These are phyloP conservation scores for Cercospora janseana DNA, from an alignment of 2,329 filamentous ascomycete genomes.

Conservation along the genomic window DNA sequence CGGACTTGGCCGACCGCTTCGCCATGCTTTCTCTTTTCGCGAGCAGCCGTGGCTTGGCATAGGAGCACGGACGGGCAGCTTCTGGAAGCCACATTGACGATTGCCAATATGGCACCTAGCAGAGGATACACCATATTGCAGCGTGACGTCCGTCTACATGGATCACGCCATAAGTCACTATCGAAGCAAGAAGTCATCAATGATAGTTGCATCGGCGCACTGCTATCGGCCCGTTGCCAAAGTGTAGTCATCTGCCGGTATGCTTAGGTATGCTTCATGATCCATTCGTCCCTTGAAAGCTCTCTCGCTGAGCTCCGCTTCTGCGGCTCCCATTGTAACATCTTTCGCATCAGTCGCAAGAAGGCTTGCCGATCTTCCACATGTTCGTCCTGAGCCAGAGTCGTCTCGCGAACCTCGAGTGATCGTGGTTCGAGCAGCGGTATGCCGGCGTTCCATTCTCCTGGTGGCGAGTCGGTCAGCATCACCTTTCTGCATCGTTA, in stretches of 20 bases:
- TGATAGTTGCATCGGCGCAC: no score
- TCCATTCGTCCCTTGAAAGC: constrained; percentile 40
- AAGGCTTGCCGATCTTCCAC: constrained; percentile 37
- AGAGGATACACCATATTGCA: no score
- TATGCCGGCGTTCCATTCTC: neutral
- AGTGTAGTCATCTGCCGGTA: no score
- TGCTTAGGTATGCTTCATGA: neutral
- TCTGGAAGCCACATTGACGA: no score
- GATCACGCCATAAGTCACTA: no score
- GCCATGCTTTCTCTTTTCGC: no score
- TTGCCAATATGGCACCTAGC: no score
- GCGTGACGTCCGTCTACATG: no score
- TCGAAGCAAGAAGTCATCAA: no score
- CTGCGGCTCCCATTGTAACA: constrained; percentile 43
- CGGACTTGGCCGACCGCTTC: no score
- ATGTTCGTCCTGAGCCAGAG: neutral
- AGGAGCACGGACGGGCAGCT: neutral
- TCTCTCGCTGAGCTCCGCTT: constrained; percentile 40
- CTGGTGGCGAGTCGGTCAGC: neutral
- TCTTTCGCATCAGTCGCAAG: constrained; percentile 38
- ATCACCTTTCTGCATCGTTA: neutral
- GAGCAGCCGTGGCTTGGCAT: no score
- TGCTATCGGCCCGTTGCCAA: no score
- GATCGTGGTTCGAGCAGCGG: neutral
- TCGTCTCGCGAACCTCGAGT: neutral